Percentiles rank a stretch among this genome's conserved stretches.
Evolutionary conservation across 345 rosid genomes (phyloP).

Genomic region (Citrus cavaleriei): DNA sequence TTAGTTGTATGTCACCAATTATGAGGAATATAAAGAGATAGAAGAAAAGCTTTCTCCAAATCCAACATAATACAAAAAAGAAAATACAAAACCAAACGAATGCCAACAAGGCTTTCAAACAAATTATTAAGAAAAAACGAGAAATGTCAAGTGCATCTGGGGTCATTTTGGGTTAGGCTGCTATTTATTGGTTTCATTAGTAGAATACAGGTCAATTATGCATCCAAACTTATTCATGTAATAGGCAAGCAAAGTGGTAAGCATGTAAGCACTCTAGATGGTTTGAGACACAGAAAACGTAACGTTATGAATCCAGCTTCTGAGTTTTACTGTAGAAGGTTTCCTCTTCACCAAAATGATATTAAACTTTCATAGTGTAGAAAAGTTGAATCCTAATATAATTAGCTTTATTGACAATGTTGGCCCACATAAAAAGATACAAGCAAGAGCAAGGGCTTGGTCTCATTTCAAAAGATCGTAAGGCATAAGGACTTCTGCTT

Average conservation of each 20-base stretch:
- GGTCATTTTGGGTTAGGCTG: background rate
- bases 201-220: background rate
- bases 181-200: background rate
- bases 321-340: background rate
- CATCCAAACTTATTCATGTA: background rate
- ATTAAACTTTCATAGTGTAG: background rate
- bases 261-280: background rate
- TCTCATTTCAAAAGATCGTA: background rate
- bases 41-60: background rate
- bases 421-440: background rate
- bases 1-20: background rate
- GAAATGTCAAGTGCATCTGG: background rate
- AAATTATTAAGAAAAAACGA: background rate
- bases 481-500: background rate
- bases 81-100: background rate
- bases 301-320: background rate
- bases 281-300: background rate
- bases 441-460: background rate
- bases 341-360: background rate
- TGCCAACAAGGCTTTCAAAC: background rate
- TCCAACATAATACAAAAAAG: background rate
- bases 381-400: background rate
- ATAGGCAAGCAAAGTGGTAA: background rate
- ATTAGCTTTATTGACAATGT: background rate
- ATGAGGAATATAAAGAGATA: background rate